Evolutionary conservation across 371 early-diverging fungal species (phyloP).

Genomic region (Circinella minor): DNA sequence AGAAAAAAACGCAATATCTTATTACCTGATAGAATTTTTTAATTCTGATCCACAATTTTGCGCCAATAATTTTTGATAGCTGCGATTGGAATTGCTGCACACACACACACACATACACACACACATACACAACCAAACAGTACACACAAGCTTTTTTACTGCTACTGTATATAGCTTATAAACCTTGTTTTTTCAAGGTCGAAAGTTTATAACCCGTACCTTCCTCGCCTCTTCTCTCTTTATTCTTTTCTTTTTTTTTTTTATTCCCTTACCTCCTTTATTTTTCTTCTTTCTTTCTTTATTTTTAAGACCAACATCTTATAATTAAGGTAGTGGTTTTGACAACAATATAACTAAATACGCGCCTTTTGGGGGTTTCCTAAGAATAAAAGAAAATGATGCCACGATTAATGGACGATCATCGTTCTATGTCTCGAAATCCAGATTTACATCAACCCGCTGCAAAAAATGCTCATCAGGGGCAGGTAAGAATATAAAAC

Average conservation of each 20-base stretch:
- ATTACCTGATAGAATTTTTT: no score
- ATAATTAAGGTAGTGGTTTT: background rate
- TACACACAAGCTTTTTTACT: background rate
- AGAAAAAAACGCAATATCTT: no score
- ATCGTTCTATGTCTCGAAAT: constrained; percentile 34
- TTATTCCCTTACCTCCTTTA: background rate
- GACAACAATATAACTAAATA: background rate
- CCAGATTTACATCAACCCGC: constrained; percentile 45
- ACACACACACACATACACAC: no score
- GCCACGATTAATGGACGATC: constrained; percentile 15
- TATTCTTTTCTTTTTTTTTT: background rate
- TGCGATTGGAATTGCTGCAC: background rate
- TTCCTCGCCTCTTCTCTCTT: background rate
- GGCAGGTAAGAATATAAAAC: constrained; percentile 45
- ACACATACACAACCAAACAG: no score
- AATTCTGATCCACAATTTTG: no score
- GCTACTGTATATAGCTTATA: background rate
- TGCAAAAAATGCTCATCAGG: constrained; percentile 45
- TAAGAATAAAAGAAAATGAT: constrained; percentile 3
- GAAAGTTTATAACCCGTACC: background rate
- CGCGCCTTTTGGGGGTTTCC: background rate
- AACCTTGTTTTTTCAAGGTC: constrained; percentile 11
- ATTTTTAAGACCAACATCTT: background rate
- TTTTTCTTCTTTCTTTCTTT: background rate
- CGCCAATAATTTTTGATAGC: background rate